Base-by-base conservation (phyloP, 371 early-diverging fungal genomes). In the Coemansia sp. region DNA sequence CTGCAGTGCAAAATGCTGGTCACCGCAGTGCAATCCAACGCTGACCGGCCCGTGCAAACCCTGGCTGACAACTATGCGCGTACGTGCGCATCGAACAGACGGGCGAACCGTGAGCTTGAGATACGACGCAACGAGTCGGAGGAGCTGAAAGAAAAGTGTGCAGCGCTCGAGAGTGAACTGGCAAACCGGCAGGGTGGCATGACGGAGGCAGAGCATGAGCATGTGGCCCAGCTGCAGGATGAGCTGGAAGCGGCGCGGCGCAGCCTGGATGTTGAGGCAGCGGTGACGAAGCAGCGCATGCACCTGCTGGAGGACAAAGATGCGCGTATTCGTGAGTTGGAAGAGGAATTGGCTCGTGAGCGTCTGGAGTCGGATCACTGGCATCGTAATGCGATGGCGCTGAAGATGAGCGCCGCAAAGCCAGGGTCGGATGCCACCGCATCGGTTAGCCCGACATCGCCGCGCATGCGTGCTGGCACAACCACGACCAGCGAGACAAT, bases 61-160 rank as follows among this genome's bases (percentile, higher is more conserved):
- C 53, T 76, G 55, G 24, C 63, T 1, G 59, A 61, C 50, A 47
- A 72, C 31, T 61, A 45, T 31, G 73, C 56, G 14, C 67, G 68
- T 48, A 76, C 72, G 16, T 71, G 76, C 58, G 76, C 76, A 7
- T 63, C 72, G 31, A 76, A 76, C 59, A 72, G 76, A 61, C 52
- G 64, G 6, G 73, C 73, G 16, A 71, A 67, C 26, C 72, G 76
- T 27, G 65, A 61, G 51, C 55, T 72, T 5, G 72, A 67, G 51
- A 45, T 42, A 51, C 63, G 72, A n/a, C 57, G 59, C 18, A 52
- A 22, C 16, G 60, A 72, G 51, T 45, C 59, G 13, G 29, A 53
- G 53, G 45, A 16, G 34, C 53, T 71, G 13, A 61, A 61, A 27
- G 61, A 26, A 8, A 56, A 57, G 39, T 67, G 59, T 34, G 39